Conservation (phyloP, 2,329 filamentous ascomycete species). For the Drechslerella dactyloides region DNA sequence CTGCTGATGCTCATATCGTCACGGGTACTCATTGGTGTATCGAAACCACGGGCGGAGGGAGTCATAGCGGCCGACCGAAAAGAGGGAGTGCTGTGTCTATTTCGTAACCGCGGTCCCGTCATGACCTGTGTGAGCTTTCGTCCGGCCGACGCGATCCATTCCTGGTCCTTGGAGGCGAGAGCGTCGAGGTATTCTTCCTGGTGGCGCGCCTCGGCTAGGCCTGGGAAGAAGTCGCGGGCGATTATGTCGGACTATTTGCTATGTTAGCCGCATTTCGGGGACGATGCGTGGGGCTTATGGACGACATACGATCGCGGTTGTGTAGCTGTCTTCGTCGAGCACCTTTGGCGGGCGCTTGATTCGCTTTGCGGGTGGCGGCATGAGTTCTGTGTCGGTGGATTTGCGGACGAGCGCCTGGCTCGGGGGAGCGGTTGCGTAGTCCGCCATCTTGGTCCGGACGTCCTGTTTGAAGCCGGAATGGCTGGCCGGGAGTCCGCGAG, state of each 20-base stretch:
- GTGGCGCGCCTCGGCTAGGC: conserved; percentile 80
- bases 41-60: conserved; percentile 71
- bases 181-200: conserved; percentile 94
- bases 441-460: conserved; percentile 28
- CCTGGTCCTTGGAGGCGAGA: conserved; percentile 79
- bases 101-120: conserved; percentile 71
- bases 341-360: conserved; percentile 89
- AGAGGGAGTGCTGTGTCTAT: conserved; percentile 54
- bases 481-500: not conserved
- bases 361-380: conserved; percentile 84
- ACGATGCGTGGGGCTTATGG: not conserved
- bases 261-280: conserved; percentile 1
- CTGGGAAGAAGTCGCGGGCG: conserved; percentile 94
- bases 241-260: conserved; percentile 76
- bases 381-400: conserved; percentile 71
- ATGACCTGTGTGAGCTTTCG: conserved; percentile 76
- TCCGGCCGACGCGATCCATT: conserved; percentile 85
- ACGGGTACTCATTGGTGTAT: conserved; percentile 68
- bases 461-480: not conserved
- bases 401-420: conserved; percentile 69
- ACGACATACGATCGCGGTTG: conserved; percentile 69
- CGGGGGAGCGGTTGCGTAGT: conserved; percentile 30
- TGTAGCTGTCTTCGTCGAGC: conserved; percentile 93
- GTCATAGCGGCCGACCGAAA: conserved; percentile 61
- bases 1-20: conserved; percentile 57